Base-by-base conservation (phyloP, 805 yeast genomes). In the Debaryomyces castellii region DNA sequence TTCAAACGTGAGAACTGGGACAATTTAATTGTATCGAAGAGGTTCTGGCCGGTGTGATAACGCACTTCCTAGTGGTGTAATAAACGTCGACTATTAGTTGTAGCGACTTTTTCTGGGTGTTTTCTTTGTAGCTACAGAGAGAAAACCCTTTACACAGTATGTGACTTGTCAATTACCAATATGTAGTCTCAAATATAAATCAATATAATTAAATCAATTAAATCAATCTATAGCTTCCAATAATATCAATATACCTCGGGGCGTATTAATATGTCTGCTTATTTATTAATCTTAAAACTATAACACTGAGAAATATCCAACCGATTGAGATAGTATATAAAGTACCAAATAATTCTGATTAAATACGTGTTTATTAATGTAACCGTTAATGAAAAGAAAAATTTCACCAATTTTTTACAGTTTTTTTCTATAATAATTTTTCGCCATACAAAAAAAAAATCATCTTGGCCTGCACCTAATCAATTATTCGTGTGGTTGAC, bases 391-490 rank as follows among this genome's bases (percentile, higher is more conserved):
- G 28, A 37, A 21, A 37, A 23, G 28, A 37, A 37, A 36, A 37
- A 22, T 37, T 37, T 37, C 23, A 21, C 23, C 23, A 23, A 37
- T 18, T 37, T 37, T 37, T 37, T 37, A 37, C 24, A 35, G 11
- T 37, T 37, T 37, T 37, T 37, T 23, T 23, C 38, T 37, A n/a
- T 10, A n/a, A 22, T 18, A 22, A 16, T 37, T 37, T 37, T 23
- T 37, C 40, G 30, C 40, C 40, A 37, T 37, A 37, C 40, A 22
- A 37, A 37, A 37, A 37, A 37, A 37, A 37, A 37, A 37, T 7
- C 14, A 18, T 14, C n/a, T n/a, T 22, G 30, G 18, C 14, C 28
- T 37, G 40, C 28, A 37, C 14, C 23, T n/a, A 35, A 20, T 9
- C 3, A 35, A 18, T 7, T 18, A 8, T 23, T 37, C 40, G 40